These are phyloP conservation scores for Flagelloscypha sp. DNA, from an alignment of 768 basidiomycete genomes.

Conservation along the genomic window DNA sequence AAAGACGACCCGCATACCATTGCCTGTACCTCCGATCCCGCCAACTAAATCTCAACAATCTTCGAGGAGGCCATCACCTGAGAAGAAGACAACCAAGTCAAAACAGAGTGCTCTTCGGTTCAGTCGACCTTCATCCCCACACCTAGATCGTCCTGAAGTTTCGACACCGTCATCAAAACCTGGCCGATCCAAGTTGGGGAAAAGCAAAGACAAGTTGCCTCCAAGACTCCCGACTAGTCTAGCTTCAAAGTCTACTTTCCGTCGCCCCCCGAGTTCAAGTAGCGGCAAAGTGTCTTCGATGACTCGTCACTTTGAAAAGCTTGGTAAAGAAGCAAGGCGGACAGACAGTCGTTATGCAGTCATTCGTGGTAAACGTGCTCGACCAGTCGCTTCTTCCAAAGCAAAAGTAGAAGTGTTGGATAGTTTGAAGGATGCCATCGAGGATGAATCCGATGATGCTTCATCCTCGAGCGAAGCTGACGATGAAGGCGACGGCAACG, in stretches of 20 bases:
- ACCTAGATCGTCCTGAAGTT: slow-evolving; percentile 20
- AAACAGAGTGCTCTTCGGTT: slow-evolving; percentile 33
- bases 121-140: slow-evolving; percentile 40
- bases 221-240: slow-evolving; percentile 36
- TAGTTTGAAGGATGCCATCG: slow-evolving; percentile 87
- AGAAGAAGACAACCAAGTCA: slow-evolving; percentile 42
- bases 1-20: slow-evolving; percentile 40
- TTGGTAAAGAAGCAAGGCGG: slow-evolving; percentile 66
- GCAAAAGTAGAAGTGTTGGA: slow-evolving; percentile 85
- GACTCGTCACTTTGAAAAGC: slow-evolving; percentile 83
- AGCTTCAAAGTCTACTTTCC: slow-evolving; percentile 43
- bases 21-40: slow-evolving; percentile 32
- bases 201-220: too few species aligned
- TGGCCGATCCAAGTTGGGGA: slow-evolving; percentile 30
- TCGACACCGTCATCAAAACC: slow-evolving; percentile 20
- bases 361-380: slow-evolving; percentile 76
- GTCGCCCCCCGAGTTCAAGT: slow-evolving; percentile 38
- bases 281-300: slow-evolving; percentile 80
- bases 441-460: slow-evolving; percentile 70
- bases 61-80: slow-evolving; percentile 65
- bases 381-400: slow-evolving; percentile 83
- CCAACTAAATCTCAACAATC: slow-evolving; percentile 47
- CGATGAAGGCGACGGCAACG: slow-evolving; percentile 58
- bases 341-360: slow-evolving; percentile 76
- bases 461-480: slow-evolving; percentile 62